Conservation (phyloP, 2,329 filamentous ascomycete species). For the Pyrenophora graminea region DNA sequence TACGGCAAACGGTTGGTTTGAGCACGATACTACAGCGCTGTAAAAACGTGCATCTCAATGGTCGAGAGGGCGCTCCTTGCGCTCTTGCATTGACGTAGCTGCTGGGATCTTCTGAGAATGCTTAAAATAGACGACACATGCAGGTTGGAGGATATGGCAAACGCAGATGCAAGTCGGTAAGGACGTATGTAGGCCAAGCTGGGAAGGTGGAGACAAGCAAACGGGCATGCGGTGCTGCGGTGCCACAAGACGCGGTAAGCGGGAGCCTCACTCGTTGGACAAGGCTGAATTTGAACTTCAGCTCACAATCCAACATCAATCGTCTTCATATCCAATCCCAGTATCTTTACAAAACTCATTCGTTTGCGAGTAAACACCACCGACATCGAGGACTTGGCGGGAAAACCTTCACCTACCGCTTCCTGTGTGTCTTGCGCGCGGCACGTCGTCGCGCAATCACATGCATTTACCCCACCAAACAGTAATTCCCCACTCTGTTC, state of each 20-base stretch:
- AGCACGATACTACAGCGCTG: no score
- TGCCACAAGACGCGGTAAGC: neutral
- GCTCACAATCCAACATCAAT: neutral
- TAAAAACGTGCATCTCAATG: neutral
- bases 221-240: neutral
- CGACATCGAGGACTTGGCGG: no score
- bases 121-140: constrained; percentile 1
- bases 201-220: neutral
- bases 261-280: neutral
- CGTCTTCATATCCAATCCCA: neutral
- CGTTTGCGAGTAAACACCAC: neutral
- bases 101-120: neutral
- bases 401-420: no score
- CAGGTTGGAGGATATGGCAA: neutral
- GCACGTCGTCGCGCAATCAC: constrained; percentile 33
- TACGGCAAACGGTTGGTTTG: no score
- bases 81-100: no score
- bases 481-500: neutral
- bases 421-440: constrained; percentile 7
- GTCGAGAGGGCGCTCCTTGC: constrained; percentile 7
- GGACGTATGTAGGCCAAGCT: neutral
- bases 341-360: neutral
- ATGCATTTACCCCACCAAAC: constrained; percentile 21
- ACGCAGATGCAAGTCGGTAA: neutral
- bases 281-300: no score